Conservation (phyloP, 2,329 filamentous ascomycete genomes). For the Rutstroemia sydowiana region DNA sequence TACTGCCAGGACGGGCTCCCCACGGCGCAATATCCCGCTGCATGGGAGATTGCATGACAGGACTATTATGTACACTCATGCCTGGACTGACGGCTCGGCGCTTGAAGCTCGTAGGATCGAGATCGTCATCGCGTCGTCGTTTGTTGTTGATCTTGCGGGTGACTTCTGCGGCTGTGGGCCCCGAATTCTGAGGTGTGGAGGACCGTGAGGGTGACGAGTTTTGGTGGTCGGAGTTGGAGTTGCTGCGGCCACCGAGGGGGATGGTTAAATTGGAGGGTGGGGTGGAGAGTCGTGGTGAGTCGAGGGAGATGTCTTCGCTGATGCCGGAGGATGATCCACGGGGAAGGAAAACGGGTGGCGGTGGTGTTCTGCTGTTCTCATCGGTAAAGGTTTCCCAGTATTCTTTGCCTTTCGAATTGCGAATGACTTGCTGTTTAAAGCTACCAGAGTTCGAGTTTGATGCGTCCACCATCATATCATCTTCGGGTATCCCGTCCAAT, state of each 20-base stretch:
- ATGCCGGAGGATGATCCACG: constrained; percentile 52
- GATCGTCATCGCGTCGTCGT: constrained; percentile 83
- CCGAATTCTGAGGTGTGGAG: constrained; percentile 30
- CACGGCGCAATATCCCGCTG: constrained; percentile 64
- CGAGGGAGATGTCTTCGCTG: constrained; percentile 56
- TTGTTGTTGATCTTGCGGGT: constrained; percentile 73
- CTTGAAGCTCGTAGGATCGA: constrained; percentile 84
- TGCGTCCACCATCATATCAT: constrained; percentile 56
- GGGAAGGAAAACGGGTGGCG: constrained; percentile 50
- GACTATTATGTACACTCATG: constrained; percentile 85
- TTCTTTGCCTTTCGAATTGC: constrained; percentile 62
- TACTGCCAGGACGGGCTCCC: constrained; percentile 62
- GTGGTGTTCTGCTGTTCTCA: constrained; percentile 45
- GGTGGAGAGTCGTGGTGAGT: constrained; percentile 20
- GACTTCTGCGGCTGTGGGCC: constrained; percentile 64
- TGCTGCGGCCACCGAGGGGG: constrained; percentile 4
- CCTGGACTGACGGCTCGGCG: constrained; percentile 85
- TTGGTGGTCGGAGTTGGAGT: constrained; percentile 18
- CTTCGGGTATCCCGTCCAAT: constrained; percentile 63
- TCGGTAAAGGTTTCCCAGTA: constrained; percentile 80
- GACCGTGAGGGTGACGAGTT: constrained; percentile 27
- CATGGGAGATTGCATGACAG: constrained; percentile 76
- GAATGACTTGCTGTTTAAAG: constrained; percentile 68
- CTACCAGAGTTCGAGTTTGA: constrained; percentile 44
- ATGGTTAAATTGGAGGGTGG: constrained; percentile 26